Evolutionary conservation across 768 basidiomycete genomes (phyloP).

Genomic region (Lentinula sp.): DNA sequence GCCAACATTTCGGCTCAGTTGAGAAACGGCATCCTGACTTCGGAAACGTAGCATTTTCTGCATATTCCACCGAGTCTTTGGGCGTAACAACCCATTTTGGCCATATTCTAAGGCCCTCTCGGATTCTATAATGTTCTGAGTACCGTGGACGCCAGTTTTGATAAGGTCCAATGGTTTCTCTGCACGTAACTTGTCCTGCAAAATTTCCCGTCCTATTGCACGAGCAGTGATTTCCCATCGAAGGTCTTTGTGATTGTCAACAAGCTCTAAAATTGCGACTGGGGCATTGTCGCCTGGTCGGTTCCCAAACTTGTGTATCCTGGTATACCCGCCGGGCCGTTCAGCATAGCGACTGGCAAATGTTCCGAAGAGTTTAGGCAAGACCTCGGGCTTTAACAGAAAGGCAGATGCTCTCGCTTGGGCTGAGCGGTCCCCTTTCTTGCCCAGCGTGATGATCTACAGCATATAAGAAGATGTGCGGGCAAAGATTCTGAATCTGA

Average conservation of each 20-base stretch:
- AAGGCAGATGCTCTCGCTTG: conserved; percentile 71
- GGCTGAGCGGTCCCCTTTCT: conserved; percentile 71
- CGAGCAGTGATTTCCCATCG: conserved; percentile 86
- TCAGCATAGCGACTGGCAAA: conserved; percentile 75
- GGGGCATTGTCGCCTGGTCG: conserved; percentile 92
- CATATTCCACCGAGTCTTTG: conserved; percentile 69
- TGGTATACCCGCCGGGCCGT: conserved; percentile 91
- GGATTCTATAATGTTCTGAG: conserved; percentile 38
- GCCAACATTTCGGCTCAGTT: conserved; percentile 51
- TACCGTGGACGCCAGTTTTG: conserved; percentile 41
- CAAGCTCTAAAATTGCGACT: conserved; percentile 87
- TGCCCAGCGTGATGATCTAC: conserved; percentile 89
- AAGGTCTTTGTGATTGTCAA: conserved; percentile 88
- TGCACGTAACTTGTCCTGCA: conserved; percentile 47
- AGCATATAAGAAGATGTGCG: neutral
- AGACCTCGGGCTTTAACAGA: conserved; percentile 61
- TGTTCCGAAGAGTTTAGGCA: conserved; percentile 80
- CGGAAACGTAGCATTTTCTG: conserved; percentile 68
- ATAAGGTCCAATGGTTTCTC: conserved; percentile 41
- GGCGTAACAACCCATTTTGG: conserved; percentile 41
- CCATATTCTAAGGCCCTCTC: conserved; percentile 37
- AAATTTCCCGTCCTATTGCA: conserved; percentile 79
- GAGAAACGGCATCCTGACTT: conserved; percentile 33
- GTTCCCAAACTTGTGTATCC: conserved; percentile 88
- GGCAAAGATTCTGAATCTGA: neutral